These are phyloP conservation scores for Speleostelium caveatum DNA, from an alignment of 78 protist genomes.

Conservation along the genomic window DNA sequence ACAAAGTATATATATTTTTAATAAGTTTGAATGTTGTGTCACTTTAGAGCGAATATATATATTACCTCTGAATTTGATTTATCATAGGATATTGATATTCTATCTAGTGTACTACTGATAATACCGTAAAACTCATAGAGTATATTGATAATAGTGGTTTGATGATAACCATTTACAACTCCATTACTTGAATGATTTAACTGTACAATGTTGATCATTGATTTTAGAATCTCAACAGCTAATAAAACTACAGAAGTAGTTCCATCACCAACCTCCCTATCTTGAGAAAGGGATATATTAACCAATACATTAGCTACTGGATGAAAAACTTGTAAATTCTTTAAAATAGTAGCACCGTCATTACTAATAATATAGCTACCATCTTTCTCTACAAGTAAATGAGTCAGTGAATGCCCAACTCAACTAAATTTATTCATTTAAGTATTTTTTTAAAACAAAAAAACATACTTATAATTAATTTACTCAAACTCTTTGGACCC, in stretches of 20 bases:
- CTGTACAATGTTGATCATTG: neutral
- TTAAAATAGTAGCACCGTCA: constrained; percentile 99
- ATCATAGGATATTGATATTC: constrained; percentile 16
- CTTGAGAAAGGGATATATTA: constrained; percentile 99
- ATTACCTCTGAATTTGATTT: no score
- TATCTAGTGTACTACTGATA: neutral
- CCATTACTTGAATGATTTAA: no score
- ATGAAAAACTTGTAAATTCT: constrained; percentile 97
- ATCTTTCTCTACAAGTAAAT: neutral
- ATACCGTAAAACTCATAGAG: constrained; percentile 3
- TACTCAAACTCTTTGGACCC: constrained; percentile 69
- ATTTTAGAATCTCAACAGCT: constrained; percentile 95
- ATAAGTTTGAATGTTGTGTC: no score
- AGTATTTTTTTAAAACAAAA: neutral
- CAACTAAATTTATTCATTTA: neutral
- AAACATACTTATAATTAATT: constrained; percentile 42
- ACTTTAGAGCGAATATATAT: no score
- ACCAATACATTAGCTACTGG: constrained; percentile 99
- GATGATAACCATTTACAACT: neutral
- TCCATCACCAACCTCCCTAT: constrained; percentile 99
- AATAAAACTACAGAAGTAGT: constrained; percentile 99
- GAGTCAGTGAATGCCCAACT: neutral
- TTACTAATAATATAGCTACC: constrained; percentile 95
- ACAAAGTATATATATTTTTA: no score
- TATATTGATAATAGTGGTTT: constrained; percentile 18